phyloP scores from a whole-genome alignment of 192 early-diverging fungal genomes.

The Podila horticola region DNA sequence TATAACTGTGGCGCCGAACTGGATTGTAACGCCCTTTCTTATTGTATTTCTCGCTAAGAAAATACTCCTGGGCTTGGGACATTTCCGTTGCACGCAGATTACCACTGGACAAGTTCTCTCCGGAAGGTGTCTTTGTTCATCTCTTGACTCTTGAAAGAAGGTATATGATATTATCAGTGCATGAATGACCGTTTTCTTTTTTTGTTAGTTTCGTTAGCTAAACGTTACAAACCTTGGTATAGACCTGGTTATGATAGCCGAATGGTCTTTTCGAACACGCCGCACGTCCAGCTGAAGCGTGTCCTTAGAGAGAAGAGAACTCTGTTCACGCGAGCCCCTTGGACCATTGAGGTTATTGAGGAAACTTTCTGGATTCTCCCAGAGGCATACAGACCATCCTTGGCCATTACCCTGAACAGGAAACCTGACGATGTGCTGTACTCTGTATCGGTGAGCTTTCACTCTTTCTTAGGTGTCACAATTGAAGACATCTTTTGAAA shows the following conservation, averaged over 20 bases:
- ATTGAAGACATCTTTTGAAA: neutral
- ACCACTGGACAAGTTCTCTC: conserved; percentile 17
- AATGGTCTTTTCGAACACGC: conserved; percentile 20
- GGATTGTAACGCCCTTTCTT: neutral
- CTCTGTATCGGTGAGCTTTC: conserved; percentile 32
- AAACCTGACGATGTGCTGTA: conserved; percentile 11
- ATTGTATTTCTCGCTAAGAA: neutral
- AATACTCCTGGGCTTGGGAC: conserved; percentile 36
- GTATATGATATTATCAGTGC: conserved; percentile 3
- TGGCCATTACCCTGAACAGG: neutral
- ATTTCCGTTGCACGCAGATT: conserved; percentile 19
- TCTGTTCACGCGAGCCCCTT: conserved; percentile 9
- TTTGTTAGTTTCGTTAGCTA: neutral
- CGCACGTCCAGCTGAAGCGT: conserved; percentile 15
- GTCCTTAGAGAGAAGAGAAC: conserved; percentile 25
- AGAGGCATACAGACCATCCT: conserved; percentile 9
- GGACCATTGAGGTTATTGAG: conserved; percentile 23
- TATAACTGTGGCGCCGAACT: neutral
- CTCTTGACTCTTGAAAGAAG: conserved; percentile 4
- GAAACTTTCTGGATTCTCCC: conserved; percentile 30
- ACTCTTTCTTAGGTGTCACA: neutral
- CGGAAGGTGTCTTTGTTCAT: conserved; percentile 33
- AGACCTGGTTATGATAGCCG: conserved; percentile 7
- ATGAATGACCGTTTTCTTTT: neutral
- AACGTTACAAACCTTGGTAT: neutral